Base-by-base conservation (phyloP, 2,329 filamentous ascomycete species). In the Chaetomiaceae sp. region DNA sequence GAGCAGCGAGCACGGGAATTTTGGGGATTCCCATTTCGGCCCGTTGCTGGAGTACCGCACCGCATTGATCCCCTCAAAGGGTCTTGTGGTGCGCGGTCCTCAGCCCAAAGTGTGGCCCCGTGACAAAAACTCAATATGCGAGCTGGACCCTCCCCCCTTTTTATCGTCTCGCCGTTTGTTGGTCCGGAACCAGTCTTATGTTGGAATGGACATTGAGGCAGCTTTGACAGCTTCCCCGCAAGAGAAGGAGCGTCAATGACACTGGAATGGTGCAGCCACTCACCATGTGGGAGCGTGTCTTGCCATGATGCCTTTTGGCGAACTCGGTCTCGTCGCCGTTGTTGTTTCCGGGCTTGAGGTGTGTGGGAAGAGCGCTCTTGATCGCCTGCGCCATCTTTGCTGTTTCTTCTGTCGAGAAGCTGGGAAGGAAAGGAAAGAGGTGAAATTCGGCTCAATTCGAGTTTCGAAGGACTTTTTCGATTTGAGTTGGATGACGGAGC, bases 221-320 rank as follows among this genome's bases (percentile, higher is more conserved):
- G 12, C 6, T 15, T 12, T 19, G 14, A 14, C n/a, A 23, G 3
- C 17, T 12, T 27, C 34, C 15, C n/a, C 19, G 27, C 37, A 20
- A 20, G 23, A 23, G 7, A 19, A 8, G 8, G 22, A 3, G 12
- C 20, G 29, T 20, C 29, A 23, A 12, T 11, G 14, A 4, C 12
- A 14, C 4, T 19, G 19, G 34, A 47, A 39, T 20, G 20, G 25
- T 20, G n/a, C 19, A 45, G 36, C 33, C 40, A 84, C 87, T 83
- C 75, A 88, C 88, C 83, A 91, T 88, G 74, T 91, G 88, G 57
- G 87, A 90, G 72, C 88, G 86, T 63, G 87, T 88, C 82, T 91
- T 91, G 75, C 88, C 88, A 72, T 91, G 87, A 69, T 89, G 88
- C 69, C 85, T 84, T 63, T 79, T 77, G 64, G 79, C 74, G 61